Conservation (phyloP, 2,329 filamentous ascomycete species). For the Fusarium sp. region DNA sequence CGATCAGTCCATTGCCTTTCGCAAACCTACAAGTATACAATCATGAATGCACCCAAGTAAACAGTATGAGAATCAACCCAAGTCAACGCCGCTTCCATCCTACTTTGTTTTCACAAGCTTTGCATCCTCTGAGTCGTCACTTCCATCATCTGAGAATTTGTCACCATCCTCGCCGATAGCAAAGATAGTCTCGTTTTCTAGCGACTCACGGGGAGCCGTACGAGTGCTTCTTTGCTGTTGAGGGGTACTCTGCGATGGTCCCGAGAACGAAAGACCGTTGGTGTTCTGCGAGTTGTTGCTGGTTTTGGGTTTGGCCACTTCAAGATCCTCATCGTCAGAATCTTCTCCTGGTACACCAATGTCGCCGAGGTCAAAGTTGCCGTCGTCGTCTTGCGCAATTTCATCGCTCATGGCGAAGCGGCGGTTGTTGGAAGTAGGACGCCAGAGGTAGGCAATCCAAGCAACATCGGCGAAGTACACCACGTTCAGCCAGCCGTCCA, state of each 20-base stretch:
- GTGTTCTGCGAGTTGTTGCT: constrained; percentile 37
- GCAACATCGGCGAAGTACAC: constrained; percentile 94
- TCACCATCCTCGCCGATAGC: constrained; percentile 88
- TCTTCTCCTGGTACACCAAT: constrained; percentile 76
- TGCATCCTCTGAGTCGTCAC: constrained; percentile 59
- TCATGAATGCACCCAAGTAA: constrained; percentile 12
- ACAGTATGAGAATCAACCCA: constrained; percentile 4
- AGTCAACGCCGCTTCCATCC: constrained; percentile 17
- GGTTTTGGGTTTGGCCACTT: constrained; percentile 54
- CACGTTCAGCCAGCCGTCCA: constrained; percentile 96
- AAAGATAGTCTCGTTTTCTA: constrained; percentile 94
- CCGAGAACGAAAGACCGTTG: constrained; percentile 40
- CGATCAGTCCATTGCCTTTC: constrained; percentile 16
- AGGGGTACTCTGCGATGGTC: constrained; percentile 37
- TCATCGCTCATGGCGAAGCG: constrained; percentile 99
- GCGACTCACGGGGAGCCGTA: constrained; percentile 61
- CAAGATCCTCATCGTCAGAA: constrained; percentile 65
- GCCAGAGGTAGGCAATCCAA: constrained; percentile 95
- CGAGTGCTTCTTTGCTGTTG: constrained; percentile 41
- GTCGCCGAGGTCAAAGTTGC: constrained; percentile 91
- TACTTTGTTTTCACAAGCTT: constrained; percentile 61
- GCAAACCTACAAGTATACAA: constrained; percentile 38
- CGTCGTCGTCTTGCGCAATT: constrained; percentile 97
- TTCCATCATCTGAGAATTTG: constrained; percentile 81
- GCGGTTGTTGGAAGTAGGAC: constrained; percentile 94